Conservation (phyloP, 768 basidiomycete species). For the Termitomyces sp. region DNA sequence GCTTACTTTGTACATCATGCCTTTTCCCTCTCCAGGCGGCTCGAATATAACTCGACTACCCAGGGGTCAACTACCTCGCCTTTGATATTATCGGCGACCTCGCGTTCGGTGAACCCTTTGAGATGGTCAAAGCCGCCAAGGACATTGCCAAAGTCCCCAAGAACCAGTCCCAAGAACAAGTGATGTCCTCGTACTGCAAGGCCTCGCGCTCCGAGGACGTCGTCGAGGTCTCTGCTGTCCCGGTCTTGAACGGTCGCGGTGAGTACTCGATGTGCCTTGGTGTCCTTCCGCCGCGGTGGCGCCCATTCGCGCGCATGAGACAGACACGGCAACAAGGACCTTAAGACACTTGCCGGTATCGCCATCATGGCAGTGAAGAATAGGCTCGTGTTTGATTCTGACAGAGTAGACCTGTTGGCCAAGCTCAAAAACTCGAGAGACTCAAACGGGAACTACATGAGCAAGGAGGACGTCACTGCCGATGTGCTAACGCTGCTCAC, state of each 20-base stretch:
- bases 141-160: constrained; percentile 69
- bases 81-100: constrained; percentile 81
- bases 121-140: constrained; percentile 72
- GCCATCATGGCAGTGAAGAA: constrained; percentile 74
- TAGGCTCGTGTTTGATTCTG: constrained; percentile 60
- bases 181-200: constrained; percentile 51
- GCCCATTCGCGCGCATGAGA: constrained; percentile 57
- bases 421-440: constrained; percentile 52
- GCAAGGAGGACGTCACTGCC: constrained; percentile 77
- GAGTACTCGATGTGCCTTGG: constrained; percentile 85
- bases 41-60: background rate
- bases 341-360: constrained; percentile 70
- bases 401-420: constrained; percentile 75
- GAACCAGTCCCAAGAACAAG: constrained; percentile 42
- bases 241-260: constrained; percentile 84
- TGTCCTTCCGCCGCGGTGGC: constrained; percentile 64
- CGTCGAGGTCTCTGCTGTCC: constrained; percentile 65
- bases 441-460: constrained; percentile 77
- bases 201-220: constrained; percentile 33
- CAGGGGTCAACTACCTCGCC: constrained; percentile 50
- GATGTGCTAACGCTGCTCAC: constrained; percentile 85
- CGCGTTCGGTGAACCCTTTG: constrained; percentile 82
- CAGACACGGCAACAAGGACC: constrained; percentile 56
- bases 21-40: background rate
- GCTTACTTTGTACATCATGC: constrained; percentile 53